Evolutionary conservation across 73 alveolate species (phyloP).

Genomic region (Tetrahymena malaccensis): DNA sequence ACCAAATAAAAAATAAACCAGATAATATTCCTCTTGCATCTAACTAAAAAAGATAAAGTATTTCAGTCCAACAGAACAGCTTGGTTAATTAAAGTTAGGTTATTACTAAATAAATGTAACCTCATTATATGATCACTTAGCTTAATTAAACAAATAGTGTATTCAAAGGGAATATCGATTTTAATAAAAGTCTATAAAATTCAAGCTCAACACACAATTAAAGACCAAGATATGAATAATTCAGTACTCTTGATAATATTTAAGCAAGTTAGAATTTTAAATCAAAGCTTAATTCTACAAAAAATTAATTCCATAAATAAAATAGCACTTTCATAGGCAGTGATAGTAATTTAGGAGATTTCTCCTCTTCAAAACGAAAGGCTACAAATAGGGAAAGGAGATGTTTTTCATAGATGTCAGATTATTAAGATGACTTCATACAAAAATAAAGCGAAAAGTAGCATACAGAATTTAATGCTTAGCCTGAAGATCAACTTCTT

Average conservation of each 20-base stretch:
- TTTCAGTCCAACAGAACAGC: background rate
- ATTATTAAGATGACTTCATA: background rate
- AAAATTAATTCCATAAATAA: background rate
- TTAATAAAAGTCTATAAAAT: background rate
- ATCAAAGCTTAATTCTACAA: background rate
- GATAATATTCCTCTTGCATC: background rate
- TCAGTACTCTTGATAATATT: background rate
- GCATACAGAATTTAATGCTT: background rate
- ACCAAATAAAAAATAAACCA: background rate
- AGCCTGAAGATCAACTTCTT: background rate
- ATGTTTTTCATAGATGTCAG: background rate
- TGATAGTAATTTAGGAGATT: background rate
- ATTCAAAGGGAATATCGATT: background rate
- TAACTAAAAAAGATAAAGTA: background rate
- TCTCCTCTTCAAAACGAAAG: background rate
- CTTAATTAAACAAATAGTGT: background rate
- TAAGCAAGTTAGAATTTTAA: background rate
- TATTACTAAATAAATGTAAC: background rate
- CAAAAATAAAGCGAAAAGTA: background rate
- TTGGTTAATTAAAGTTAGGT: background rate
- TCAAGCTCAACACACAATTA: background rate
- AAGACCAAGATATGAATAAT: background rate
- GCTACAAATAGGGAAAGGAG: background rate
- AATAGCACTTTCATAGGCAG: background rate
- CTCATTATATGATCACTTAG: background rate